Evolutionary conservation across 371 early-diverging fungal species (phyloP).

Genomic region (Mortierella sp.): DNA sequence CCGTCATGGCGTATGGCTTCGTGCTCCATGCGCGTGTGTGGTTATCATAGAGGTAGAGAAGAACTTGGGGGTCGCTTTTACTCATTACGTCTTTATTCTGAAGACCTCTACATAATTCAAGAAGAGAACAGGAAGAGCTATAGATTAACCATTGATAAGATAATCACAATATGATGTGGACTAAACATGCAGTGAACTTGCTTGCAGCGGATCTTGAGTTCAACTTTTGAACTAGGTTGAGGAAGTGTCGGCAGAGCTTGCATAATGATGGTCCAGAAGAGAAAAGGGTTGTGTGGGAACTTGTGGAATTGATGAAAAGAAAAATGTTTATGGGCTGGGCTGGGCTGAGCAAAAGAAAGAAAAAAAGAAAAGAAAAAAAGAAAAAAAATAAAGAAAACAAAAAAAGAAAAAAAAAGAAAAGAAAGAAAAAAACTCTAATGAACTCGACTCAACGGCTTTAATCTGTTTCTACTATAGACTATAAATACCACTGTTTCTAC

Average conservation of each 20-base stretch:
- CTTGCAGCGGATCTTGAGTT: slow-evolving; percentile 42
- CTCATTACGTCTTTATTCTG: slow-evolving; percentile 18
- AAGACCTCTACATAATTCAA: slow-evolving; percentile 8
- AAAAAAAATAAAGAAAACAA: too few species aligned
- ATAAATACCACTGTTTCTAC: too few species aligned
- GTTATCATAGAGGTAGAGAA: slow-evolving; percentile 29
- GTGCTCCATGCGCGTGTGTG: slow-evolving; percentile 19
- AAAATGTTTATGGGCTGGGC: too few species aligned
- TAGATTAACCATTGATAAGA: background rate
- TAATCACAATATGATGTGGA: too few species aligned
- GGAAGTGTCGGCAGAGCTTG: background rate
- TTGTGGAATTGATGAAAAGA: background rate
- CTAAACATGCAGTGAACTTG: slow-evolving; percentile 5
- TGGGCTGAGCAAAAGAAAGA: too few species aligned
- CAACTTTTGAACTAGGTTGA: slow-evolving; percentile 24
- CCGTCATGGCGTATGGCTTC: slow-evolving; percentile 28
- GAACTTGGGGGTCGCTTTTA: slow-evolving; percentile 44
- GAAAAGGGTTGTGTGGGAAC: background rate
- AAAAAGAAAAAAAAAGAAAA: too few species aligned
- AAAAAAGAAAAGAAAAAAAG: too few species aligned
- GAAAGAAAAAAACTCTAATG: too few species aligned
- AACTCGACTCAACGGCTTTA: too few species aligned
- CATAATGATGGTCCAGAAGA: background rate
- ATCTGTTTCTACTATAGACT: too few species aligned
- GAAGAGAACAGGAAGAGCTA: background rate